Evolutionary conservation across 2,329 filamentous ascomycete species (phyloP).

Genomic region (Ophiobolus disseminans): DNA sequence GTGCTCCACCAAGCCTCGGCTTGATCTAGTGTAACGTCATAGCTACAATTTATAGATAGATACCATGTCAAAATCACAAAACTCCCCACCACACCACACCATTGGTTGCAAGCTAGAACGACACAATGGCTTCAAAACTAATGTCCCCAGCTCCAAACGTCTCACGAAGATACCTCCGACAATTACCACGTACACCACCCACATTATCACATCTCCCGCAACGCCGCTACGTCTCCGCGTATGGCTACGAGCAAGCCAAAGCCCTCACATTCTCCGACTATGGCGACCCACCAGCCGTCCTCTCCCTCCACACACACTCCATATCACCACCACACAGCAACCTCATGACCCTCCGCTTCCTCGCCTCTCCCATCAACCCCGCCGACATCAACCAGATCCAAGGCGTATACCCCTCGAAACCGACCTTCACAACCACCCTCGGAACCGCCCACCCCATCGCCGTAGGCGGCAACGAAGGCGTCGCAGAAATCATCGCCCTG

Average conservation of each 20-base stretch:
- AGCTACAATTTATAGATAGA: conserved; percentile 23
- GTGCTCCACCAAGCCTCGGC: conserved; percentile 32
- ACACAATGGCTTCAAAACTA: conserved; percentile 37
- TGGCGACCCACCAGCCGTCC: conserved; percentile 76
- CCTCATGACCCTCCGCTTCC: conserved; percentile 79
- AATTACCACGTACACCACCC: conserved; percentile 11
- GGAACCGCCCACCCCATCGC: conserved; percentile 79
- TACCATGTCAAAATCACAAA: background rate
- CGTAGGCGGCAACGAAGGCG: conserved; percentile 88
- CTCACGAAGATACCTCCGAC: conserved; percentile 29
- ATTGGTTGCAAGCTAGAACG: background rate
- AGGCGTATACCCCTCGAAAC: conserved; percentile 90
- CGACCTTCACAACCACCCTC: conserved; percentile 75
- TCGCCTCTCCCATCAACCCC: conserved; percentile 92
- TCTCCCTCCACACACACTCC: conserved; percentile 75
- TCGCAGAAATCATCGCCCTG: conserved; percentile 82
- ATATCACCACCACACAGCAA: conserved; percentile 77
- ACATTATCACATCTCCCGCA: conserved; percentile 22
- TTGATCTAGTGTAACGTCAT: conserved; percentile 37
- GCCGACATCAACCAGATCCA: conserved; percentile 98
- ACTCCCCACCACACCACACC: conserved; percentile 3
- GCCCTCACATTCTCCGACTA: conserved; percentile 77
- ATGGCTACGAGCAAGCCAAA: conserved; percentile 85
- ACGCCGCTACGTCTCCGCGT: conserved; percentile 62
- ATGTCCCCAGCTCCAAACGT: conserved; percentile 24